phyloP scores from a whole-genome alignment of 73 alveolate genomes.

The Uronychia setigera region DNA sequence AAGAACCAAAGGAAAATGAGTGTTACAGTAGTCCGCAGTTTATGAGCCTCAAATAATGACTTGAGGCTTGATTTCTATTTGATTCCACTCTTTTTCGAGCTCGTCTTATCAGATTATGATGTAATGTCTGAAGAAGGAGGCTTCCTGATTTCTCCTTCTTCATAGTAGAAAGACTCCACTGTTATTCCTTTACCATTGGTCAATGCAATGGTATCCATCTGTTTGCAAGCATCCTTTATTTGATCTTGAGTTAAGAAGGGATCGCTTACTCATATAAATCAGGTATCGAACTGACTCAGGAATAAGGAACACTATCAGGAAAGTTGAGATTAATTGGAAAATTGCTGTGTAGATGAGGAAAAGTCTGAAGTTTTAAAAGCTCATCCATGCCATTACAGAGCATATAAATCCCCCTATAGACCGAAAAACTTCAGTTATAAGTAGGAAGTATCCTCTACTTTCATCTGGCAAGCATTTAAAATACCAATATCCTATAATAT shows the following conservation, averaged over 20 bases:
- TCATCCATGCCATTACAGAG: not conserved
- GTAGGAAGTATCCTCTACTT: not conserved
- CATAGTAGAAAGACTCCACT: not conserved
- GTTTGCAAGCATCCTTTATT: not conserved
- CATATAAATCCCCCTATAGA: not conserved
- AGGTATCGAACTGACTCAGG: not conserved
- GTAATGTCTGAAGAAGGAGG: not conserved
- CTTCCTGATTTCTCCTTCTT: not conserved
- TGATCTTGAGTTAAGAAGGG: not conserved
- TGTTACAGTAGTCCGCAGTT: constrained; percentile 13
- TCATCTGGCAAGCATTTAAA: not conserved
- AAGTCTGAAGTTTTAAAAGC: not conserved
- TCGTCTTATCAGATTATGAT: too few relatives aligned
- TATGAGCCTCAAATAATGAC: not conserved
- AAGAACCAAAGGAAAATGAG: constrained; percentile 21
- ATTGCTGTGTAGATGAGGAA: not conserved
- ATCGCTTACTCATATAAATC: not conserved
- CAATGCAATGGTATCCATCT: not conserved
- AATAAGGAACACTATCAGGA: not conserved
- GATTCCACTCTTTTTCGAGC: not conserved
- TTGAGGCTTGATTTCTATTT: not conserved
- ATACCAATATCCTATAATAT: too few relatives aligned
- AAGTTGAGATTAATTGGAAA: not conserved
- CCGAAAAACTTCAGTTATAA: not conserved
- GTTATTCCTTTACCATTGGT: not conserved